A percentile compares a stretch with the other conserved stretches of the same genome.
phyloP scores from a whole-genome alignment of 345 rosid genomes.

The Xanthoceras sorbifolium region DNA sequence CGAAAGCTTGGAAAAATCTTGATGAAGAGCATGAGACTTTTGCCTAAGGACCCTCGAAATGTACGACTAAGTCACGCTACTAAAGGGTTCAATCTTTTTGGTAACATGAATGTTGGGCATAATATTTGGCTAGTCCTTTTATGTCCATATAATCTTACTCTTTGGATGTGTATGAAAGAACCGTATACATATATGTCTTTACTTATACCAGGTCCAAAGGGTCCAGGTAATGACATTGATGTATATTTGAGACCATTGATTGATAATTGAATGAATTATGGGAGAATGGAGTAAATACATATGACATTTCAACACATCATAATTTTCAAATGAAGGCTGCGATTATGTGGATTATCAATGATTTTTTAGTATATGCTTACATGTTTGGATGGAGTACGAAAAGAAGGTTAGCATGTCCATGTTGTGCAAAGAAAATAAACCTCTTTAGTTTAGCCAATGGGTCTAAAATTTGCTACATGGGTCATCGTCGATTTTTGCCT shows the following conservation, averaged over 20 bases:
- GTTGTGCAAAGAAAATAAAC: background rate
- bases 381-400: slow-evolving; percentile 19
- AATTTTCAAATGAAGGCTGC: slow-evolving; percentile 6
- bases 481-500: background rate
- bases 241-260: no score
- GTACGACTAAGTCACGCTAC: background rate
- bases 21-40: background rate
- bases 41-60: background rate
- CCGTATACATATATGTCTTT: no score
- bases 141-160: no score
- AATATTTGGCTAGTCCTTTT: no score
- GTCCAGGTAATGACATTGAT: no score
- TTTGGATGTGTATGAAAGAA: no score
- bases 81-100: background rate
- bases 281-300: background rate
- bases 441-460: background rate
- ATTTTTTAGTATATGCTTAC: background rate
- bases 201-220: no score
- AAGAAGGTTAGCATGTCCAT: slow-evolving; percentile 1
- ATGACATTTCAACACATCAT: background rate
- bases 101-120: background rate
- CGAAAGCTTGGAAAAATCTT: background rate
- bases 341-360: slow-evolving; percentile 8
- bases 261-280: no score
- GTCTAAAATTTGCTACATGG: slow-evolving; percentile 1